Evolutionary conservation across 768 basidiomycete species (phyloP).

Genomic region (Saitozyma sp.): DNA sequence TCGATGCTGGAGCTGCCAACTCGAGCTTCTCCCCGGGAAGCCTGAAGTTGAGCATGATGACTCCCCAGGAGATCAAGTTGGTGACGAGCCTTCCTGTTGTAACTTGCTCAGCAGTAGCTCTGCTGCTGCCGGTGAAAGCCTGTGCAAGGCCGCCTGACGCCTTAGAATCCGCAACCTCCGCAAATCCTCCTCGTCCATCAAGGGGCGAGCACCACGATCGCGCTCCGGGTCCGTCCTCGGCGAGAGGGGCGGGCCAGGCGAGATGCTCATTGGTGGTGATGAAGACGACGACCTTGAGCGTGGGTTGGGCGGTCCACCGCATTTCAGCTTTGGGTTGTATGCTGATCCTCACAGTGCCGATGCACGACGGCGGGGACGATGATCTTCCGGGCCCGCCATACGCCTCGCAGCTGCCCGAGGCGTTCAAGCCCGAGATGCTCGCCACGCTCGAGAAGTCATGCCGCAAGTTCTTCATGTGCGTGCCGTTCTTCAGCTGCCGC

Average conservation of each 20-base stretch:
- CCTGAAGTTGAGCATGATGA: conserved; percentile 40
- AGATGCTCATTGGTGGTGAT: conserved; percentile 18
- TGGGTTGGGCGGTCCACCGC: conserved; percentile 13
- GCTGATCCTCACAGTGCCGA: conserved; percentile 3
- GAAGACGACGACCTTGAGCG: conserved; percentile 29
- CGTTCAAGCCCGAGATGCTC: conserved; percentile 35
- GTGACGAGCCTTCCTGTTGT: conserved; percentile 2
- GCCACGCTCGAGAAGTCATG: conserved; percentile 39
- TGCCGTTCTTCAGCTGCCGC: neutral
- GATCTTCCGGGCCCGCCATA: conserved; percentile 9
- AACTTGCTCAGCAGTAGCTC: too few relatives aligned
- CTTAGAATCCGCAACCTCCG: conserved; percentile 4
- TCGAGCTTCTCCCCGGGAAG: conserved; percentile 26
- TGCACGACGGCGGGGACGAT: neutral
- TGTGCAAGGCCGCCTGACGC: too few relatives aligned
- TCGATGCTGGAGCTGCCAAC: conserved; percentile 9
- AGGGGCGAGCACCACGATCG: conserved; percentile 1
- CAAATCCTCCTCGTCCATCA: neutral
- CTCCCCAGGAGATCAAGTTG: conserved; percentile 39
- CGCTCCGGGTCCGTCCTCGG: conserved; percentile 19
- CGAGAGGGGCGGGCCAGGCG: conserved; percentile 8
- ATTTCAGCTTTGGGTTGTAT: neutral
- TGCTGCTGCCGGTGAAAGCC: too few relatives aligned
- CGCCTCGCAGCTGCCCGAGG: conserved; percentile 23
- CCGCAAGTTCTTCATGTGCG: conserved; percentile 41